Base-by-base conservation (phyloP, 2,329 filamentous ascomycete genomes). In the Teratosphaeria nubilosa region DNA sequence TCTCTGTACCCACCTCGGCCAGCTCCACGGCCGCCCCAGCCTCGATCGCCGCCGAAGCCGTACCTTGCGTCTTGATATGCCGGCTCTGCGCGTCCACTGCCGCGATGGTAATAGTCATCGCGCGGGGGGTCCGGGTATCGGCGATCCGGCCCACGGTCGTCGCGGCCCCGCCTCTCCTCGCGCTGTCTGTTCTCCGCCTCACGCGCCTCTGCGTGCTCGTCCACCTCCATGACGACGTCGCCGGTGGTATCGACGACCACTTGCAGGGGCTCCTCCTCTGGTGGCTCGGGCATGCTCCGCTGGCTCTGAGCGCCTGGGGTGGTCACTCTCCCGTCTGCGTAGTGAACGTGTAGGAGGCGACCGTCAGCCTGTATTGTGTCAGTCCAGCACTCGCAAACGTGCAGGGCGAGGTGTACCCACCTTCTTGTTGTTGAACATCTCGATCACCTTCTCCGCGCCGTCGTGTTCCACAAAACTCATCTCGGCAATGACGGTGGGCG, bases 351-450 rank as follows among this genome's bases (percentile, higher is more conserved):
- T 57, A 92, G 80, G 16, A 87, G 74, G 63, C 86, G 81, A 53
- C 88, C 88, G 67, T 92, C 88, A 67, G 88, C 88, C 87, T 85
- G 61, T 56, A 7, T 30, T 34, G 7, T 11, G 53, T 54, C 53
- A 54, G 54, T 30, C 34, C 10, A 51, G 32, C 37, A 51, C 54
- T 9, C 11, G 14, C 14, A 11, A 11, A 16, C 25, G 51, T 30
- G 51, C 6, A n/a, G 25, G 5, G 53, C 53, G 14, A 7, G 13
- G 25, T 27, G 24, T 41, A 73, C 84, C 64, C 70, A 89, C 88
- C 69, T 84, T 90, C 76, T 90, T 86, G 70, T 87, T 85, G 73
- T 94, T 86, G 72, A 92, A 92, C 2, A 81, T 88, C 59, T 82
- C 78, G 66, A 92, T 86, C 20, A 91, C 86, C 45, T 80, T 82